These are phyloP conservation scores for Dimargaris xerosporica DNA, from an alignment of 192 early-diverging fungal genomes.

Conservation along the genomic window DNA sequence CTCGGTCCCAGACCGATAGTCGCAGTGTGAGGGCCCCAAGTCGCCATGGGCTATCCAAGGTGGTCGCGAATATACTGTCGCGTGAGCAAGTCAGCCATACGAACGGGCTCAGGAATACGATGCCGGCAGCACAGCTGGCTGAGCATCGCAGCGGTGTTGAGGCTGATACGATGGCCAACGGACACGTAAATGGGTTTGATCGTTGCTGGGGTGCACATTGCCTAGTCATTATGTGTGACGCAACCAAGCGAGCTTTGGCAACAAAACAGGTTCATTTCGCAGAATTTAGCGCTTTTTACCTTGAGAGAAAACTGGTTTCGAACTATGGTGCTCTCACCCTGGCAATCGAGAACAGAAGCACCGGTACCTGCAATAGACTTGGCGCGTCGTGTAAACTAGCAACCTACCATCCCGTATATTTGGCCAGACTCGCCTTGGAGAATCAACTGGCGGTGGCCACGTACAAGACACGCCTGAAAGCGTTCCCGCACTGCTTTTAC, in stretches of 20 bases:
- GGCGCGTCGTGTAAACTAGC: no score
- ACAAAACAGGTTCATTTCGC: slow-evolving; percentile 20
- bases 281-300: slow-evolving; percentile 20
- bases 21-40: no score
- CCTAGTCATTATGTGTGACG: background rate
- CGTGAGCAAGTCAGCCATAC: slow-evolving; percentile 49
- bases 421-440: slow-evolving; percentile 29
- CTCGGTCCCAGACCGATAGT: no score
- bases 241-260: background rate
- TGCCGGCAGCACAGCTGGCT: slow-evolving; percentile 40
- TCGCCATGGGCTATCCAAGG: no score
- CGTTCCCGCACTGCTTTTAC: slow-evolving; percentile 36
- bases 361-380: slow-evolving; percentile 7
- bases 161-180: slow-evolving; percentile 57
- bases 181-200: slow-evolving; percentile 82
- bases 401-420: slow-evolving; percentile 24
- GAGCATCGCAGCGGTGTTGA: slow-evolving; percentile 54
- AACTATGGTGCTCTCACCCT: no score
- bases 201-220: slow-evolving; percentile 14
- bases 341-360: slow-evolving; percentile 4
- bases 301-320: background rate
- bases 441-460: slow-evolving; percentile 24
- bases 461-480: slow-evolving; percentile 20
- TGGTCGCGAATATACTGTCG: slow-evolving; percentile 11
- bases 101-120: slow-evolving; percentile 81